Conservation (phyloP, 371 early-diverging fungal species). For the Lichtheimia ornata region DNA sequence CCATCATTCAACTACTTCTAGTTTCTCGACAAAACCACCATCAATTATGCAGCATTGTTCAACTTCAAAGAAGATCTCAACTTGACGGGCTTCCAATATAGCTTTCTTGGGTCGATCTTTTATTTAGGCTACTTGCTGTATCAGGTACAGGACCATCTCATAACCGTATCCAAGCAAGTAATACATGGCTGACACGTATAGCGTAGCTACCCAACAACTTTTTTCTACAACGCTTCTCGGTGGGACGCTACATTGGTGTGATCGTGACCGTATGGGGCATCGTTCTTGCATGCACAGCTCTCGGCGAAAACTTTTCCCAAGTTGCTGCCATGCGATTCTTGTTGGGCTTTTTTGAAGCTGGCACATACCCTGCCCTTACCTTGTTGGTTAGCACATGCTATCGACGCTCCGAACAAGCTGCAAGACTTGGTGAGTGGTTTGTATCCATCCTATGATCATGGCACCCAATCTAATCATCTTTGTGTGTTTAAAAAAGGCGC, state of each 20-base stretch:
- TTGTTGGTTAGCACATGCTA: slow-evolving; percentile 39
- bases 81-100: slow-evolving; percentile 29
- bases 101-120: slow-evolving; percentile 37
- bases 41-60: slow-evolving; percentile 37
- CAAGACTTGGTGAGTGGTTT: slow-evolving; percentile 23
- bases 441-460: not conserved
- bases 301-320: slow-evolving; percentile 33
- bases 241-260: slow-evolving; percentile 37
- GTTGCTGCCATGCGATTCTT: slow-evolving; percentile 41
- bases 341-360: slow-evolving; percentile 34
- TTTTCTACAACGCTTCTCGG: slow-evolving; percentile 33
- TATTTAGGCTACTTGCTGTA: slow-evolving; percentile 40
- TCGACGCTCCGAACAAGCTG: slow-evolving; percentile 38
- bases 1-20: slow-evolving; percentile 1
- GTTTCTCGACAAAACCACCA: slow-evolving; percentile 48
- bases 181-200: not conserved
- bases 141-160: slow-evolving; percentile 23
- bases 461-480: too few species aligned
- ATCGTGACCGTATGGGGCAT: slow-evolving; percentile 37
- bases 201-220: slow-evolving; percentile 43
- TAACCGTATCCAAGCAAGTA: not conserved
- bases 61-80: slow-evolving; percentile 30
- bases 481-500: slow-evolving; percentile 13
- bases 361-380: slow-evolving; percentile 32
- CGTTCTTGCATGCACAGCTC: slow-evolving; percentile 25